phyloP scores from a whole-genome alignment of 108 stramenopile genomes.

The Conticribra guillardii region DNA sequence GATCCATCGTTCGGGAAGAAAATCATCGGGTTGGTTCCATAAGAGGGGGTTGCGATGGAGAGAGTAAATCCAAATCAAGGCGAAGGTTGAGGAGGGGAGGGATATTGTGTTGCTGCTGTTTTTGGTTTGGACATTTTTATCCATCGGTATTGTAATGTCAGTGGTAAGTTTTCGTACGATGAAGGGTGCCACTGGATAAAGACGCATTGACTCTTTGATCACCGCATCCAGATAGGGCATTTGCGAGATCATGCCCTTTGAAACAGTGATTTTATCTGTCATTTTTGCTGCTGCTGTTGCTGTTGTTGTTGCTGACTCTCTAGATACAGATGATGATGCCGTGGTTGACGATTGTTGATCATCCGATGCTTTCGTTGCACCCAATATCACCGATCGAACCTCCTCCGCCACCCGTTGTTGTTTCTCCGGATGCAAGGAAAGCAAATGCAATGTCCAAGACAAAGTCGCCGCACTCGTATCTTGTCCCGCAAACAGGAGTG shows the following conservation, averaged over 20 bases:
- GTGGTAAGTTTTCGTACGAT: slow-evolving; percentile 74
- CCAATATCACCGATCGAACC: slow-evolving; percentile 47
- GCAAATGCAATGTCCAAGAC: slow-evolving; percentile 91
- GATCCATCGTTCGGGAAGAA: slow-evolving; percentile 90
- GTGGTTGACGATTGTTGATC: no score
- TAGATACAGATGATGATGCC: no score
- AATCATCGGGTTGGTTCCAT: slow-evolving; percentile 88
- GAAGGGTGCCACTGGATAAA: slow-evolving; percentile 95
- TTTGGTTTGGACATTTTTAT: slow-evolving; percentile 11
- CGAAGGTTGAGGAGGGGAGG: slow-evolving; percentile 76
- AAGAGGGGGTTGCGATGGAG: slow-evolving; percentile 86
- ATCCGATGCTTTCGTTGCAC: no score
- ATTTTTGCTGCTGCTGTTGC: no score
- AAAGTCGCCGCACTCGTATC: slow-evolving; percentile 94
- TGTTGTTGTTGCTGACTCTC: no score
- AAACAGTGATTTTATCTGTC: no score
- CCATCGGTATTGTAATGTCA: slow-evolving; percentile 61
- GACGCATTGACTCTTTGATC: slow-evolving; percentile 89
- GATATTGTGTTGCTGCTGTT: slow-evolving; percentile 13
- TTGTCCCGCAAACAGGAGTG: slow-evolving; percentile 93
- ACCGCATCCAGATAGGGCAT: slow-evolving; percentile 87
- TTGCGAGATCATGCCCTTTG: slow-evolving; percentile 54
- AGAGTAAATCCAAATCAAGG: slow-evolving; percentile 93
- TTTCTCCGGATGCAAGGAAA: slow-evolving; percentile 75
- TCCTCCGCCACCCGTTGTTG: slow-evolving; percentile 68